phyloP scores from a whole-genome alignment of 1,284 basidiomycete genomes.

The Gymnopus androsaceus region DNA sequence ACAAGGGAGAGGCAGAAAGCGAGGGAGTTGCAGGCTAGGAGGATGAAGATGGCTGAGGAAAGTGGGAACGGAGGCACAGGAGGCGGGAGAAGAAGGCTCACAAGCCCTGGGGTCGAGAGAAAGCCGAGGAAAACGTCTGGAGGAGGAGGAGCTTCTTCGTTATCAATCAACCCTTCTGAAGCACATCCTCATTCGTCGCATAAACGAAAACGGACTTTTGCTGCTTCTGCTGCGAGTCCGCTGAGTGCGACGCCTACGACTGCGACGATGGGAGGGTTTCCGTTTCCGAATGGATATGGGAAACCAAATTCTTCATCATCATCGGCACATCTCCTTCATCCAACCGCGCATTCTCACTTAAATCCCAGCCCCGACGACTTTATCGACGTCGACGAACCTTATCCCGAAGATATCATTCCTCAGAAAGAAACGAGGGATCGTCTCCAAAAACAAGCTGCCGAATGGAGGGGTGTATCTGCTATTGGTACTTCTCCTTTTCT shows the following conservation, averaged over 20 bases:
- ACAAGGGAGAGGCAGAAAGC: slow-evolving; percentile 21
- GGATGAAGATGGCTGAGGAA: slow-evolving; percentile 38
- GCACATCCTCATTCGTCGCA: not conserved
- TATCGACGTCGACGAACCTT: not conserved
- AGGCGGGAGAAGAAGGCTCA: slow-evolving; percentile 35
- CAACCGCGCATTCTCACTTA: no score
- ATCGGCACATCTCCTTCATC: no score
- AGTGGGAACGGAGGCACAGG: slow-evolving; percentile 39
- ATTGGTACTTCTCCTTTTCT: slow-evolving; percentile 35
- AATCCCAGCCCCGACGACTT: not conserved
- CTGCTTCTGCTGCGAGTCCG: not conserved
- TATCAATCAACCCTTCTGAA: not conserved
- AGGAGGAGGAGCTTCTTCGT: not conserved
- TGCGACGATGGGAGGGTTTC: no score
- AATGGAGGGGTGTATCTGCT: slow-evolving; percentile 73
- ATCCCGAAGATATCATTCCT: slow-evolving; percentile 50
- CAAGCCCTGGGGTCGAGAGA: not conserved
- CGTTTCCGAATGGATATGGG: no score
- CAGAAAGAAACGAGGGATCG: slow-evolving; percentile 51
- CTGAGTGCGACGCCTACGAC: not conserved
- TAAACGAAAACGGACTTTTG: not conserved
- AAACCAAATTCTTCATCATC: no score
- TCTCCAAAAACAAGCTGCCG: slow-evolving; percentile 58
- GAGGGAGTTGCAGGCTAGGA: slow-evolving; percentile 37
- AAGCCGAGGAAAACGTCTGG: not conserved